Evolutionary conservation across 2,329 filamentous ascomycete species (phyloP), one percentile per base, ranked within the genome.

Genomic region (Penicillium sp.): DNA sequence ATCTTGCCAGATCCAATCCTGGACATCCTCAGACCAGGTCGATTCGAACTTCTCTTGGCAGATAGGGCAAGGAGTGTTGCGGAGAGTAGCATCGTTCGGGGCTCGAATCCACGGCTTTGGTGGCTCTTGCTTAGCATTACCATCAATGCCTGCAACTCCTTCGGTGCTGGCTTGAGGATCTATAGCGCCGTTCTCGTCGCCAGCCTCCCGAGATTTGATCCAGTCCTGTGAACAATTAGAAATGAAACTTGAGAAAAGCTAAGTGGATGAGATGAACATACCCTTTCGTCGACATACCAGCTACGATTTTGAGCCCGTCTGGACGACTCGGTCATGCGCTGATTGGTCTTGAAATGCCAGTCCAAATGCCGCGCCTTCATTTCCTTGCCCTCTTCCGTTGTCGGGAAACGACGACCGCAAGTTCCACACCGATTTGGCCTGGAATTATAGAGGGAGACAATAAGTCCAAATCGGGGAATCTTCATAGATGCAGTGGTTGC

Each of bases 1-100:
- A 72, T 99, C 93, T 72, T 91, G 87, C 90, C 94, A 97, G 38
- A 99, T 93, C 83, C 92, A 97, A 67, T 99, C 93, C 73, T 97
- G 91, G 16, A 89, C 89, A 59, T 95, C 91, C 64, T 95, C 91
- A 7, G 93, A 86, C 88, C 91, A 97, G 61, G 89, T 88, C 61
- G 89, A 91, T 75, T 95, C 89, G 65, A 99, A 97, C 61, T 89
- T 88, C 70, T 99, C 94, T 71, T 96, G 92, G 71, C 94, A 97
- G 63, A 99, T 96, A 2, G 91, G 91, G 67, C 94, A 99, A 1
- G 89, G 82, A 14, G 84, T 88, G 68, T 91, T 92, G 55, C 87
- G 84, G 26, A 89, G 80, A 26, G 84, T 81, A 16, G 85, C 82
- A 61, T 93, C 88, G 47, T 92, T 89, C 0, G 93, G 94, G 1